Percentiles rank a stretch among this genome's conserved stretches.
Evolutionary conservation across 2,329 filamentous ascomycete genomes (phyloP).

Genomic region (Aspergillus udagawae): DNA sequence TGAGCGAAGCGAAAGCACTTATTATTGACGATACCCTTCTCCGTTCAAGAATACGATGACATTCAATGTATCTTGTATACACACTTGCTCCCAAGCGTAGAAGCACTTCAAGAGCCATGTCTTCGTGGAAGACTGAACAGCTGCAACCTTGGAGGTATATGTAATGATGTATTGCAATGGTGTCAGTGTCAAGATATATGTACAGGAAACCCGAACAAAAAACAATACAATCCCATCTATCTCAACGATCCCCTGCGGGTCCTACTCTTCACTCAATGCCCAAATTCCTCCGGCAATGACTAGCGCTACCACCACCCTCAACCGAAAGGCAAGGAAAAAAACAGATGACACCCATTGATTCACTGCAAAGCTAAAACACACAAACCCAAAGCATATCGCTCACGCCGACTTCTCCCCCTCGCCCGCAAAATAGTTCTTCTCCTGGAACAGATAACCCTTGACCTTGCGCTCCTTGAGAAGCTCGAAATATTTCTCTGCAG

Average conservation of each 20-base stretch:
- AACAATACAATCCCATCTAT: neutral
- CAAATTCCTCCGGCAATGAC: too few relatives aligned
- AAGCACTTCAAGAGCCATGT: neutral
- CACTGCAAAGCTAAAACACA: neutral
- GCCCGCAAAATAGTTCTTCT: conserved; percentile 55
- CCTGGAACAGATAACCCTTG: conserved; percentile 60
- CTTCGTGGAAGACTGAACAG: neutral
- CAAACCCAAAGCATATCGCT: neutral
- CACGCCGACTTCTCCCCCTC: conserved; percentile 27
- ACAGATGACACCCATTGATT: neutral
- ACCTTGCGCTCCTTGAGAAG: conserved; percentile 60
- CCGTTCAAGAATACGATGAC: neutral
- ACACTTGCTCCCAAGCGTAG: neutral
- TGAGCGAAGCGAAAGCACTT: conserved; percentile 30
- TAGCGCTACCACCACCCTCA: neutral
- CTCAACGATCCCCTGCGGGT: neutral
- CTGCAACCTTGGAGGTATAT: neutral
- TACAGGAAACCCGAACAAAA: neutral
- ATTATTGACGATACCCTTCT: conserved; percentile 26
- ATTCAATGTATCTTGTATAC: neutral
- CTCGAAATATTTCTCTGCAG: conserved; percentile 61
- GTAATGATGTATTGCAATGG: neutral
- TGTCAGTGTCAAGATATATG: neutral
- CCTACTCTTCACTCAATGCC: neutral
- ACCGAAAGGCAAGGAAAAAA: neutral